These are phyloP conservation scores for Trichoderma sp. DNA, from an alignment of 2,329 filamentous ascomycete species.

Conservation along the genomic window DNA sequence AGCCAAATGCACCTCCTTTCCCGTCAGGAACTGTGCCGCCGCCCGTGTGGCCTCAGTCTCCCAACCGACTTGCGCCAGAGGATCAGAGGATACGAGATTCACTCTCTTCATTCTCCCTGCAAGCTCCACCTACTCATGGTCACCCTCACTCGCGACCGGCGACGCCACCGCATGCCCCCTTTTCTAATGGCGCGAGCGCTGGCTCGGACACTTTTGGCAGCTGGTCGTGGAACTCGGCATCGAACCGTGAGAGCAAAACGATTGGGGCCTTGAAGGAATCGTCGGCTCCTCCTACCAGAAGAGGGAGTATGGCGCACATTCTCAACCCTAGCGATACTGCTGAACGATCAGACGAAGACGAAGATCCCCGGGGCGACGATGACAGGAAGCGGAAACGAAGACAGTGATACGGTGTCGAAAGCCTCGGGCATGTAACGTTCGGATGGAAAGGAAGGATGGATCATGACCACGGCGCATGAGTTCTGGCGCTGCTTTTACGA, in stretches of 20 bases:
- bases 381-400: conserved; percentile 63
- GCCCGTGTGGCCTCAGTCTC: conserved; percentile 55
- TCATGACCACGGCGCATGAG: conserved; percentile 6
- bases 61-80: conserved; percentile 48
- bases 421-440: neutral
- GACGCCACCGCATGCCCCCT: conserved; percentile 50
- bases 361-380: conserved; percentile 54
- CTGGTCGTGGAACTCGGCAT: conserved; percentile 56
- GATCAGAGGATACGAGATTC: conserved; percentile 59
- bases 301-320: conserved; percentile 63
- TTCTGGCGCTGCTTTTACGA: conserved; percentile 12
- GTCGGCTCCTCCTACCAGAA: conserved; percentile 55
- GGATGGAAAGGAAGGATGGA: neutral
- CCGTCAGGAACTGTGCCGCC: conserved; percentile 57
- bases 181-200: conserved; percentile 38
- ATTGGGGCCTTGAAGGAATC: conserved; percentile 51
- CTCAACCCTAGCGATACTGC: conserved; percentile 59
- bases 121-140: conserved; percentile 40
- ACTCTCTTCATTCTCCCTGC: conserved; percentile 54
- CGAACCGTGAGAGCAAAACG: conserved; percentile 49
- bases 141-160: conserved; percentile 51
- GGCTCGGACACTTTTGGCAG: conserved; percentile 49
- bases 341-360: conserved; percentile 56
- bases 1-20: conserved; percentile 60
- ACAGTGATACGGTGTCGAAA: conserved; percentile 35